A percentile compares a stretch with the other conserved stretches of the same genome.
Evolutionary conservation across 139 green algal species (phyloP).

Genomic region (Chlorokybus atmophyticus): DNA sequence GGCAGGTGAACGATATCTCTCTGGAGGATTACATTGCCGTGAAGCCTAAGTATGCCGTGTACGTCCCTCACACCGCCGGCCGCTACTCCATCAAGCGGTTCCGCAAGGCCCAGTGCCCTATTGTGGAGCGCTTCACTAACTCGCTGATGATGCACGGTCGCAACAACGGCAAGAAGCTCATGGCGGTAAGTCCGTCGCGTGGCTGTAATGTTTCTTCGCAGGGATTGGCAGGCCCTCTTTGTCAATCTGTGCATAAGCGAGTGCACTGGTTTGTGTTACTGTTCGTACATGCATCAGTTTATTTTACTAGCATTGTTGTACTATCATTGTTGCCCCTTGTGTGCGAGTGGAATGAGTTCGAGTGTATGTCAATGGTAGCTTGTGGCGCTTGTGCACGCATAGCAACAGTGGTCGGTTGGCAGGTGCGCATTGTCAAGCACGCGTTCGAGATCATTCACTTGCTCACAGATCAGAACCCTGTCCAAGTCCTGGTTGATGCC

Average conservation of each 20-base stretch:
- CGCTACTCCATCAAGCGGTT: slow-evolving; percentile 97
- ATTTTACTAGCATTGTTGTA: no score
- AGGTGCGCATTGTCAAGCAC: slow-evolving; percentile 90
- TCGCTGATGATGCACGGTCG: slow-evolving; percentile 98
- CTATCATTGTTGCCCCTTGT: no score
- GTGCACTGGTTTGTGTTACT: no score
- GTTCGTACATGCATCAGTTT: no score
- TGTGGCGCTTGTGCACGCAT: no score
- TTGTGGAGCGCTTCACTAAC: slow-evolving; percentile 91
- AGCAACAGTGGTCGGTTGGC: no score
- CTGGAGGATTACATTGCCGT: slow-evolving; percentile 99
- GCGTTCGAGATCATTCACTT: slow-evolving; percentile 97
- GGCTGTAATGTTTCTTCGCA: no score
- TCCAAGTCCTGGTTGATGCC: slow-evolving; percentile 94
- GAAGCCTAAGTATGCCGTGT: slow-evolving; percentile 85
- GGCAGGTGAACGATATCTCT: slow-evolving; percentile 91
- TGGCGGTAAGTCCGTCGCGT: slow-evolving; percentile 75
- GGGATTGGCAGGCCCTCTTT: no score
- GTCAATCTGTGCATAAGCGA: no score
- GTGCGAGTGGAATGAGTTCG: no score
- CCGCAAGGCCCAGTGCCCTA: slow-evolving; percentile 97
- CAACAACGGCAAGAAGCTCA: slow-evolving; percentile 99
- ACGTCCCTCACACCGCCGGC: slow-evolving; percentile 91
- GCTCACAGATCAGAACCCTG: slow-evolving; percentile 95
- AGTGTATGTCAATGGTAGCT: no score